A percentile compares a stretch with the other conserved stretches of the same genome.
Evolutionary conservation across 2,329 filamentous ascomycete genomes (phyloP).

Genomic region (Fusarium oxysporum): DNA sequence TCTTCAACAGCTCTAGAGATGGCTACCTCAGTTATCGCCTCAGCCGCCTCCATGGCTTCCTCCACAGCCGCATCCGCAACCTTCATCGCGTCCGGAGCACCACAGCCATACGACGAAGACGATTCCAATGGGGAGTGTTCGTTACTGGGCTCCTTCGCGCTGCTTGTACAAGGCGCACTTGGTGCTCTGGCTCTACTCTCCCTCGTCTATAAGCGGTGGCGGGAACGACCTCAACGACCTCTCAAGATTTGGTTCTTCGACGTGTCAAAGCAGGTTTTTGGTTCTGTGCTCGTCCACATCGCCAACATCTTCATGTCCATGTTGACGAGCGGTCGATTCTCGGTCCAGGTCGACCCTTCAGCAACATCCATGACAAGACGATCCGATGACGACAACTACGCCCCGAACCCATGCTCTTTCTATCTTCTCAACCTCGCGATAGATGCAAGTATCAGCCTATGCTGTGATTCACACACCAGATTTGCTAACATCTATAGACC

Average conservation of each 20-base stretch:
- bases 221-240: conserved; percentile 90
- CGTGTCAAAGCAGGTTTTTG: conserved; percentile 96
- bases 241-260: conserved; percentile 99
- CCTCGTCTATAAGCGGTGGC: conserved; percentile 92
- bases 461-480: background rate
- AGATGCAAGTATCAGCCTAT: conserved; percentile 74
- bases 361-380: conserved; percentile 51
- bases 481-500: conserved; percentile 68
- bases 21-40: conserved; percentile 46
- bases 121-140: conserved; percentile 81
- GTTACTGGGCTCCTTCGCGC: conserved; percentile 88
- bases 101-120: conserved; percentile 52
- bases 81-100: conserved; percentile 27
- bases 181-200: conserved; percentile 85
- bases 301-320: conserved; percentile 97
- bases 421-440: conserved; percentile 95
- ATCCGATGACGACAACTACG: conserved; percentile 65
- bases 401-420: conserved; percentile 95
- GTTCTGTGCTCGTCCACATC: conserved; percentile 88
- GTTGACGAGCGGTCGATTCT: conserved; percentile 88
- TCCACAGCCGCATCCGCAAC: conserved; percentile 40
- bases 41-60: conserved; percentile 46
- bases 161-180: conserved; percentile 88
- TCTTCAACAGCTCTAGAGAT: conserved; percentile 43
- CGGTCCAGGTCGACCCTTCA: conserved; percentile 67